phyloP scores from a whole-genome alignment of 345 rosid genomes.

The Microthlaspi erraticum region DNA sequence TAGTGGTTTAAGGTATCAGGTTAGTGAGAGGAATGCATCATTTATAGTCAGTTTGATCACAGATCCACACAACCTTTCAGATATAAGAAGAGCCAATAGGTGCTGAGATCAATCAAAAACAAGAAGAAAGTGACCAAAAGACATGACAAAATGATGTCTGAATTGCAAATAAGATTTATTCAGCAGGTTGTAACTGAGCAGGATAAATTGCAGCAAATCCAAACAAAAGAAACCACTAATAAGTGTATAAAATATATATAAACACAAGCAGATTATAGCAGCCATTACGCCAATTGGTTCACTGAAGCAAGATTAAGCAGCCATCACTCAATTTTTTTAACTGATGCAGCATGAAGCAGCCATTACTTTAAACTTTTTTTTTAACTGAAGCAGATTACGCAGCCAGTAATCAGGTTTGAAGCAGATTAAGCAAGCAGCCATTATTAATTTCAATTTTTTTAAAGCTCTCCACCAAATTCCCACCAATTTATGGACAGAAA shows the following conservation, averaged over 20 bases:
- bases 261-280: conserved; percentile 13
- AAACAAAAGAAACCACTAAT: conserved; percentile 38
- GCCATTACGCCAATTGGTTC: conserved; percentile 27
- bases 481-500: conserved; percentile 26
- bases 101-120: conserved; percentile 35
- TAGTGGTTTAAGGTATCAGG: conserved; percentile 4
- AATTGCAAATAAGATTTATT: conserved; percentile 9
- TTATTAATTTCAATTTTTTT: background rate
- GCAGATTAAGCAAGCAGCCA: conserved; percentile 23
- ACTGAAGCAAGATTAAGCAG: conserved; percentile 23
- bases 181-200: conserved; percentile 39
- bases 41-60: conserved; percentile 33
- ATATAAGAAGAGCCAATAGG: conserved; percentile 40
- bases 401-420: background rate
- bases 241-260: conserved; percentile 22
- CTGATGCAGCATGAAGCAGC: conserved; percentile 23
- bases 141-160: conserved; percentile 45
- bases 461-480: conserved; percentile 32
- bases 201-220: conserved; percentile 31
- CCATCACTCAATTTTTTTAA: conserved; percentile 26
- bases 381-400: conserved; percentile 1
- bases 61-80: conserved; percentile 34
- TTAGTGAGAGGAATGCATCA: conserved; percentile 24
- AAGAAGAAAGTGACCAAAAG: conserved; percentile 39
- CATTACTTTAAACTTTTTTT: background rate